phyloP scores from a whole-genome alignment of 1,284 basidiomycete species.

The Agroathelia rolfsii region DNA sequence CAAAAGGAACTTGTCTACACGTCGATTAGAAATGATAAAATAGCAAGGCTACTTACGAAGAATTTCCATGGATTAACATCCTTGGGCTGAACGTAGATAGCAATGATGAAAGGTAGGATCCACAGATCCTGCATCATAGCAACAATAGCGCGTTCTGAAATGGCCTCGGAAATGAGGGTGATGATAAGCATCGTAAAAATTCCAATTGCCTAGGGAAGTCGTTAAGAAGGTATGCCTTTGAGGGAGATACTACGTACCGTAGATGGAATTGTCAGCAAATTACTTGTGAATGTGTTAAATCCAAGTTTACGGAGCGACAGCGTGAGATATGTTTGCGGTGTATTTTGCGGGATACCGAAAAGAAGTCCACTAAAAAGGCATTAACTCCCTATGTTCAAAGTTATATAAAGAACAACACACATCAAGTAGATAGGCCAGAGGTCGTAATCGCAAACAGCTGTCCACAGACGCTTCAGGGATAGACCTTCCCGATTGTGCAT shows the following conservation, averaged over 20 bases:
- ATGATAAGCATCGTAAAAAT: conserved; percentile 35
- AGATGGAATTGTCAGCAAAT: conserved; percentile 51
- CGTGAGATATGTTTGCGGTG: conserved; percentile 50
- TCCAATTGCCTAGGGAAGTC: too few relatives aligned
- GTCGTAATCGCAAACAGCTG: conserved; percentile 50
- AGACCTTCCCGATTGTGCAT: conserved; percentile 77
- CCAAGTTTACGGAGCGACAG: conserved; percentile 51
- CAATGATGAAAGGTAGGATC: conserved; percentile 42
- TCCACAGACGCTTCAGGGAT: conserved; percentile 42
- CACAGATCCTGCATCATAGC: conserved; percentile 41
- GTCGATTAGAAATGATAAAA: neutral
- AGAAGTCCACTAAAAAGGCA: conserved; percentile 25
- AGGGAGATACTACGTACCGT: too few relatives aligned
- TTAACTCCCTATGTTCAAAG: conserved; percentile 26
- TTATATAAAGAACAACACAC: conserved; percentile 28
- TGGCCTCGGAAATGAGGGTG: conserved; percentile 33
- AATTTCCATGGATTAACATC: conserved; percentile 39
- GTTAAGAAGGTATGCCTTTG: too few relatives aligned
- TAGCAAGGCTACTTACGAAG: conserved; percentile 20
- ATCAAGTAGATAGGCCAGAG: conserved; percentile 65
- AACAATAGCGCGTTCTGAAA: conserved; percentile 36
- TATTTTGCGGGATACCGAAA: conserved; percentile 37
- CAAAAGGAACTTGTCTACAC: conserved; percentile 5
- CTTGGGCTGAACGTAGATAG: conserved; percentile 32
- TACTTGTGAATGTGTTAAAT: conserved; percentile 51